Percentiles rank a stretch among this genome's conserved stretches.
phyloP scores from a whole-genome alignment of 2,329 filamentous ascomycete genomes.

The Colletotrichum sp. region DNA sequence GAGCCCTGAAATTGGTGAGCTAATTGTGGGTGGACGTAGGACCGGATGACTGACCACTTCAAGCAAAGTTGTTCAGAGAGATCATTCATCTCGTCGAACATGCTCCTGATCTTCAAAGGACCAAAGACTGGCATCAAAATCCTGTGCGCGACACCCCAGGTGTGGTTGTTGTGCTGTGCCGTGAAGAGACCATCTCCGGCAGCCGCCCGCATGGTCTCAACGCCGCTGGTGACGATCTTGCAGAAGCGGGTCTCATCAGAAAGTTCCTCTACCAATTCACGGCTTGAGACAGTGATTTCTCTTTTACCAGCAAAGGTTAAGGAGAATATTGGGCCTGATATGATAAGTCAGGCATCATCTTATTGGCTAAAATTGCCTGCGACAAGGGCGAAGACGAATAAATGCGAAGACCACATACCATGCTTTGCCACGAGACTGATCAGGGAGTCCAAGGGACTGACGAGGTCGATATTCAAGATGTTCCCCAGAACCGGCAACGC shows the following conservation, averaged over 20 bases:
- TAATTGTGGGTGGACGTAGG: background rate
- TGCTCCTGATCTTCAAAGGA: constrained; percentile 67
- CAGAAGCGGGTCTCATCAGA: background rate
- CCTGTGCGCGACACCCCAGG: constrained; percentile 60
- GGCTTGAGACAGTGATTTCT: background rate
- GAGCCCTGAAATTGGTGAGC: constrained; percentile 37
- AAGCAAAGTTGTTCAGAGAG: constrained; percentile 55
- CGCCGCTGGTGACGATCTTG: background rate
- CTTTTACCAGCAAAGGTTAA: background rate
- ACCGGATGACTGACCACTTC: constrained; percentile 53
- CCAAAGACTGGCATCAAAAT: constrained; percentile 73
- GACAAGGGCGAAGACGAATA: background rate
- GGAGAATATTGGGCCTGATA: background rate
- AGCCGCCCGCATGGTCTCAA: background rate
- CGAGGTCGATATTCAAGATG: background rate
- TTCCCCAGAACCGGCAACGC: background rate
- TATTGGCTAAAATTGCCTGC: background rate
- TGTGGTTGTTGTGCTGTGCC: background rate
- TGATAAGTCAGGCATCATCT: background rate
- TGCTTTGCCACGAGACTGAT: background rate
- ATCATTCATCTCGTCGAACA: constrained; percentile 60
- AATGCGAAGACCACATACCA: background rate
- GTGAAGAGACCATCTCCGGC: background rate
- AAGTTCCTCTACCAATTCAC: background rate
- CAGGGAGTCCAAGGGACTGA: background rate